Evolutionary conservation across 1,139 yeast species (phyloP), one percentile per base, ranked within the genome.

Genomic region (Yamadazyma triangularis): DNA sequence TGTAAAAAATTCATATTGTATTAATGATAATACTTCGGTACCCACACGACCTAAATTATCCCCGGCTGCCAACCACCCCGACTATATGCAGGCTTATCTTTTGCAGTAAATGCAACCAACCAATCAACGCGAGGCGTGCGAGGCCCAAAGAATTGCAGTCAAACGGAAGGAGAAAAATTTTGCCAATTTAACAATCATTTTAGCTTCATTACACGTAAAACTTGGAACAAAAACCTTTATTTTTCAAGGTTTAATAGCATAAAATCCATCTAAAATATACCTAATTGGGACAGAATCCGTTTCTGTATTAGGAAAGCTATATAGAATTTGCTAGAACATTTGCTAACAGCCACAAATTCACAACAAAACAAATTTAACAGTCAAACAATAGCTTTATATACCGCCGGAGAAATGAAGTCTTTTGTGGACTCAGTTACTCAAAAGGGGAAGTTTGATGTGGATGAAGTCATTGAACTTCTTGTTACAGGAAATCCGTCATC

Each of bases 391-490:
- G 12, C 23, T 7, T 8, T 12, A 18, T 13, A 15, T 11, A n/a
- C 27, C 15, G 11, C 27, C 27, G 3, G 18, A 18, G 8, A 8
- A 5, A 5, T 12, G 18, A 15, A 18, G 6, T 25, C 38, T 2
- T 41, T 38, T 19, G 28, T 40, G 13, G 23, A 34, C 13, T 28
- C 34, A 10, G 22, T 44, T 13, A 30, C 36, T 9, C 28, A 33
- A 13, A 39, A 38, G 12, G 45, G 44, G 4, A 36, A 40, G 27
- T 30, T 30, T 26, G 28, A 27, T 10, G 11, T 30, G 12, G 56
- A 50, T 4, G 66, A 62, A 30, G 47, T 58, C 10, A 47, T 66
- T 3, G 44, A 51, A 10, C 39, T 65, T 2, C 48, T 68, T 18
- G 36, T 48, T 7, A 37, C 41, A 11, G 59, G 63, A 8, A 38